These are phyloP conservation scores for Trichosporon coremiiforme DNA, from an alignment of 1,284 basidiomycete genomes.

Conservation along the genomic window DNA sequence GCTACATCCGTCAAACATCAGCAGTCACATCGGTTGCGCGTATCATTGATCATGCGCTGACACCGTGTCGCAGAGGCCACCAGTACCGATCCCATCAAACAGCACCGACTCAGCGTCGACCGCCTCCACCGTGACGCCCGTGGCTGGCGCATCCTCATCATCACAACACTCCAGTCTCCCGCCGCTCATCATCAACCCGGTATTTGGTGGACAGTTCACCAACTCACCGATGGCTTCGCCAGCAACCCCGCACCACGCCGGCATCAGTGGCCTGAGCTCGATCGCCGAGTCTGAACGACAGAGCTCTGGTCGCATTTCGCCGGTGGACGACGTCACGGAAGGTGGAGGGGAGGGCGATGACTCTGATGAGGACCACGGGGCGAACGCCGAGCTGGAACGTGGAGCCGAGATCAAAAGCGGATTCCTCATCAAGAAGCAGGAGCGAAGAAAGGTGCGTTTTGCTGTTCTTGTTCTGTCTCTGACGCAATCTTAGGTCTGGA, in stretches of 20 bases:
- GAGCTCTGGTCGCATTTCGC: not conserved
- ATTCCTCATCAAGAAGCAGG: constrained; percentile 93
- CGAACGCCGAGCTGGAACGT: constrained; percentile 60
- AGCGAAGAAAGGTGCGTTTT: constrained; percentile 78
- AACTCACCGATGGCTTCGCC: constrained; percentile 36
- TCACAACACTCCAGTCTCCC: constrained; percentile 58
- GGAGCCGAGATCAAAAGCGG: constrained; percentile 85
- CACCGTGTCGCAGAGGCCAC: constrained; percentile 51
- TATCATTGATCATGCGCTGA: constrained; percentile 1
- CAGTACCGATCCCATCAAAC: constrained; percentile 52
- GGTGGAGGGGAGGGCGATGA: constrained; percentile 65
- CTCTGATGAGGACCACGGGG: constrained; percentile 62
- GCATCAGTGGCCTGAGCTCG: constrained; percentile 37
- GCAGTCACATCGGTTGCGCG: not conserved
- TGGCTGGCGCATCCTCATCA: constrained; percentile 83
- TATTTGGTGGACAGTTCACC: constrained; percentile 21
- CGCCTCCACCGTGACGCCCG: constrained; percentile 13
- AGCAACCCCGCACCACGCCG: constrained; percentile 27
- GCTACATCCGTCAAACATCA: not conserved
- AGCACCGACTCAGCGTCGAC: constrained; percentile 15
- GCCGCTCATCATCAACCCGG: constrained; percentile 44
- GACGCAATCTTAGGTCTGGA: constrained; percentile 64
- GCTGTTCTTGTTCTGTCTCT: not conserved
- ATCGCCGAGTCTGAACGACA: constrained; percentile 39
- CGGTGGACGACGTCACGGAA: constrained; percentile 57